Evolutionary conservation across 1,284 basidiomycete genomes (phyloP).

Genomic region (Stygiomarasmius scandens): DNA sequence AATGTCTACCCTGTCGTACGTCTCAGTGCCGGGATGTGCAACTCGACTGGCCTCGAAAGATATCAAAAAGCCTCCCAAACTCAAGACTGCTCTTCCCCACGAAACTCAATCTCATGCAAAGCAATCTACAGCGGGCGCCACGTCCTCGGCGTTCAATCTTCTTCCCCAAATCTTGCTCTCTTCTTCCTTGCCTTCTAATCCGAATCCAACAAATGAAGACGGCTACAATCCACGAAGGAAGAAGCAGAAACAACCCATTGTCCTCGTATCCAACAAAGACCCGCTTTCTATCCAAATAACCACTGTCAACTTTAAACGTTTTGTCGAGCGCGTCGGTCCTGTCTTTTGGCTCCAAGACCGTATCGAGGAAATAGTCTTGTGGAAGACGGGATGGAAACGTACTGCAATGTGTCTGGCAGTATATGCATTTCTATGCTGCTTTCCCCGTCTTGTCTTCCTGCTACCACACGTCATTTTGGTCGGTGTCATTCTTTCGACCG

Average conservation of each 20-base stretch:
- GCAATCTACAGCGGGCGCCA: slow-evolving; percentile 4
- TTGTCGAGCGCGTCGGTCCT: slow-evolving; percentile 65
- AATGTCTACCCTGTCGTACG: slow-evolving; percentile 15
- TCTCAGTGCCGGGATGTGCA: slow-evolving; percentile 14
- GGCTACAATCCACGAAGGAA: slow-evolving; percentile 23
- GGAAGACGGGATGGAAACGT: slow-evolving; percentile 69
- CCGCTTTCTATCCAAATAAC: slow-evolving; percentile 73
- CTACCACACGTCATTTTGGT: slow-evolving; percentile 62
- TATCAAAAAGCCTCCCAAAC: too few species aligned
- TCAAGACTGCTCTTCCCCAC: background rate
- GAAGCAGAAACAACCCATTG: slow-evolving; percentile 20
- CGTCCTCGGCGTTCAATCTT: slow-evolving; percentile 10
- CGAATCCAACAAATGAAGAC: slow-evolving; percentile 4
- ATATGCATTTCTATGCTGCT: slow-evolving; percentile 74
- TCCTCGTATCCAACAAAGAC: slow-evolving; percentile 53
- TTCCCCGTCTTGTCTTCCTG: slow-evolving; percentile 65
- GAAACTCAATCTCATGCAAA: slow-evolving; percentile 8
- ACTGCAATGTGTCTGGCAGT: slow-evolving; percentile 68
- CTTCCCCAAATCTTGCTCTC: slow-evolving; percentile 19
- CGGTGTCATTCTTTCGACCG: slow-evolving; percentile 57
- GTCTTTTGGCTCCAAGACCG: slow-evolving; percentile 81
- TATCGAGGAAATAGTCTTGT: slow-evolving; percentile 72
- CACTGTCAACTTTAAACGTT: slow-evolving; percentile 73
- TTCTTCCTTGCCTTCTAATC: slow-evolving; percentile 15
- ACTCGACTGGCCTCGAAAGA: background rate